These are phyloP conservation scores for Podaxis sp. DNA, from an alignment of 768 basidiomycete genomes.

Conservation along the genomic window DNA sequence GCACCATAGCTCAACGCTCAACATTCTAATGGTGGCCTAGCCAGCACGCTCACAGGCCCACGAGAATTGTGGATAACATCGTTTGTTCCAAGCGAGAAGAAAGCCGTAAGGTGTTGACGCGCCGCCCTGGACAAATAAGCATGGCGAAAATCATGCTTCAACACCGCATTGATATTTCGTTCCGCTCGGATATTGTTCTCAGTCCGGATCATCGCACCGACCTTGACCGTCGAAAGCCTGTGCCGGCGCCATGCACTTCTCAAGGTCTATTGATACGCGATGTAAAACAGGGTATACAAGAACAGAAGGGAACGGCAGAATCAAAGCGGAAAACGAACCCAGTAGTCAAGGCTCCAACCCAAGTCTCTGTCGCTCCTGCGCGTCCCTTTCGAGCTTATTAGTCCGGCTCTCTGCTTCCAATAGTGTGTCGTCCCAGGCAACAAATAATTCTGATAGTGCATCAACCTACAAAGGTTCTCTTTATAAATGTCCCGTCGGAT, in stretches of 20 bases:
- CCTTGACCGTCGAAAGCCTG: not conserved
- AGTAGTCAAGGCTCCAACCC: constrained; percentile 45
- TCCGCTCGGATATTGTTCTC: no score
- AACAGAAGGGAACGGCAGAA: not conserved
- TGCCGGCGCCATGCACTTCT: not conserved
- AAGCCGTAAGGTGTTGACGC: no score
- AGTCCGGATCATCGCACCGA: not conserved
- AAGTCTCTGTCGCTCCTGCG: constrained; percentile 56
- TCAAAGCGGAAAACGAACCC: not conserved
- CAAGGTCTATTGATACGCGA: not conserved
- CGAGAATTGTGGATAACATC: no score
- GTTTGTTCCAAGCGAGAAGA: no score
- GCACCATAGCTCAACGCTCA: no score
- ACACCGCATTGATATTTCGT: no score
- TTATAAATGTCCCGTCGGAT: not conserved
- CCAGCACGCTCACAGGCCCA: no score
- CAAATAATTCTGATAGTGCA: constrained; percentile 79
- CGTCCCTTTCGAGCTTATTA: constrained; percentile 57
- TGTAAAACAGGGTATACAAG: not conserved
- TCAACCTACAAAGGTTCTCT: constrained; percentile 53
- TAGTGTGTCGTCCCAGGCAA: constrained; percentile 80
- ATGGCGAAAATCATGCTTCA: no score
- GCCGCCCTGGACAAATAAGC: no score
- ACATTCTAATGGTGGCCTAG: no score
- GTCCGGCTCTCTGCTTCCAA: constrained; percentile 65